phyloP scores from a whole-genome alignment of 805 yeast species.

The Yamadazyma ubonensis region DNA sequence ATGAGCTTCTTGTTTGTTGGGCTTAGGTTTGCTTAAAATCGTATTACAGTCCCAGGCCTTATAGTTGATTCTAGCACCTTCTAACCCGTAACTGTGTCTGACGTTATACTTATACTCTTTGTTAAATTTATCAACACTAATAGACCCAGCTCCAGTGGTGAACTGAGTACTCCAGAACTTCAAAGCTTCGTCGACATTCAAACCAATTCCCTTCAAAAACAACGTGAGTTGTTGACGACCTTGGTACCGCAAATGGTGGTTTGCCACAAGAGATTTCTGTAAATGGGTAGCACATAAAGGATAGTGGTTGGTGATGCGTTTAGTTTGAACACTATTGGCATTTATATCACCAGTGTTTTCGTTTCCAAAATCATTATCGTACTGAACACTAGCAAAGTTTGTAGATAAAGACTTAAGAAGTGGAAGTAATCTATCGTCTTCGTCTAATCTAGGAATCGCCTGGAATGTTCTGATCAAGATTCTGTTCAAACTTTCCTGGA shows the following conservation, averaged over 20 bases:
- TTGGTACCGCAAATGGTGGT: slow-evolving; percentile 73
- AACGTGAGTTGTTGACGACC: slow-evolving; percentile 86
- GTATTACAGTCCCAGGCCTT: slow-evolving; percentile 83
- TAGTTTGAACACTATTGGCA: slow-evolving; percentile 56
- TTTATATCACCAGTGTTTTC: slow-evolving; percentile 47
- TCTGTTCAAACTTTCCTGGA: slow-evolving; percentile 47
- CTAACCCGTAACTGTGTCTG: slow-evolving; percentile 87
- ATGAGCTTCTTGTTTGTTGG: slow-evolving; percentile 67
- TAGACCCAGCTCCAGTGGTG: slow-evolving; percentile 43
- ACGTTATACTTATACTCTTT: slow-evolving; percentile 88
- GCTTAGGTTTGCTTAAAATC: slow-evolving; percentile 69
- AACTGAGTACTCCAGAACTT: slow-evolving; percentile 81
- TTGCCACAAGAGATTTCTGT: slow-evolving; percentile 55
- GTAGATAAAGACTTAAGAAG: slow-evolving; percentile 74
- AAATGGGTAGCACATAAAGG: slow-evolving; percentile 80
- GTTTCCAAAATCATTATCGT: slow-evolving; percentile 51
- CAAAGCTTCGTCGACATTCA: slow-evolving; percentile 82
- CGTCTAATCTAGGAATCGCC: slow-evolving; percentile 80
- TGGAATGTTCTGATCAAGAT: slow-evolving; percentile 69
- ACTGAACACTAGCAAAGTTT: slow-evolving; percentile 44
- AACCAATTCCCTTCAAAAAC: slow-evolving; percentile 87
- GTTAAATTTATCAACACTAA: slow-evolving; percentile 71
- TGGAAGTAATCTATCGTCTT: slow-evolving; percentile 86
- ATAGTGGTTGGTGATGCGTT: slow-evolving; percentile 58
- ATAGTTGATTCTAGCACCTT: slow-evolving; percentile 84